Evolutionary conservation across 1,284 basidiomycete genomes (phyloP).

Genomic region (Neotropicomus parvogracilis): DNA sequence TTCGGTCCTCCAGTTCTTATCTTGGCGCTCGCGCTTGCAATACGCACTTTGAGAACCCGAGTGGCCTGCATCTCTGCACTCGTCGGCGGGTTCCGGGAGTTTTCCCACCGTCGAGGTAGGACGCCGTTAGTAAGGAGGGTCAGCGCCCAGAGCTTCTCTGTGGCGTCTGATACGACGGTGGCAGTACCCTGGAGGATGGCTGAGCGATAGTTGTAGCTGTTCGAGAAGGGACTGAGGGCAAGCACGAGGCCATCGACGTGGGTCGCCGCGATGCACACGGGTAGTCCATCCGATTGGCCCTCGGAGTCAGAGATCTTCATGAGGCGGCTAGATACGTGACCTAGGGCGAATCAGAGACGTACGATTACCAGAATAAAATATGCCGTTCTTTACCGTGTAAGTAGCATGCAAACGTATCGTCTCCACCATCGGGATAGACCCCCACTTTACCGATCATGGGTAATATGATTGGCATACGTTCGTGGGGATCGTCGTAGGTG

Average conservation of each 20-base stretch:
- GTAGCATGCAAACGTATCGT: slow-evolving; percentile 20
- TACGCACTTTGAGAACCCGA: slow-evolving; percentile 23
- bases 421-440: slow-evolving; percentile 12
- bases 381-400: slow-evolving; percentile 19
- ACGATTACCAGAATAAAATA: too few species aligned
- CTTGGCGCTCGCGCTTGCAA: slow-evolving; percentile 26
- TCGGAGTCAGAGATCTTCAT: slow-evolving; percentile 22
- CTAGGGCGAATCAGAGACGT: slow-evolving; percentile 2
- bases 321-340: slow-evolving; percentile 26
- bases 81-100: slow-evolving; percentile 23
- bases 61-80: slow-evolving; percentile 25
- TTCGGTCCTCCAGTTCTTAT: slow-evolving; percentile 23
- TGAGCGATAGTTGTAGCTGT: slow-evolving; percentile 29
- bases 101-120: slow-evolving; percentile 26
- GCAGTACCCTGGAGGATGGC: slow-evolving; percentile 24
- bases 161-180: slow-evolving; percentile 12
- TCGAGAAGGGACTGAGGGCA: slow-evolving; percentile 24
- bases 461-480: slow-evolving; percentile 23
- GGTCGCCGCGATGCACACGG: slow-evolving; percentile 25
- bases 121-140: slow-evolving; percentile 23
- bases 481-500: slow-evolving; percentile 9
- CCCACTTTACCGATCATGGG: slow-evolving; percentile 29
- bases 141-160: slow-evolving; percentile 29
- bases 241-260: slow-evolving; percentile 26
- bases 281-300: slow-evolving; percentile 9